Conservation (phyloP, 1,284 basidiomycete genomes). For the Leucoagaricus sp. region DNA sequence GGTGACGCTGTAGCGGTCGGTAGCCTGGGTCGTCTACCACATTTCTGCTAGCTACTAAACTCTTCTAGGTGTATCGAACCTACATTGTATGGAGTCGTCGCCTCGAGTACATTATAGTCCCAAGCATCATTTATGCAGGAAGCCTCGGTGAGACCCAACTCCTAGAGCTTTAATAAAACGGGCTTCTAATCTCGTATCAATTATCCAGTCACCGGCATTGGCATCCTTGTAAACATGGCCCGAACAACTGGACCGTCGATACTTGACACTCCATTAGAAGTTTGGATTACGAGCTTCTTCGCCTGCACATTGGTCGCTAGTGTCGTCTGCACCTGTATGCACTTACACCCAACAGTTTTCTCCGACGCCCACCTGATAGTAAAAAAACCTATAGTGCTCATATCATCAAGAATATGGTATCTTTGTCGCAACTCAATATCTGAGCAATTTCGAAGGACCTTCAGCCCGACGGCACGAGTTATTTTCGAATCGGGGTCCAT, state of each 20-base stretch:
- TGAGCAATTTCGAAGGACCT: constrained; percentile 19
- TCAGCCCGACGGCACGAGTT: constrained; percentile 32
- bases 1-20: constrained; percentile 32
- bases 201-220: constrained; percentile 22
- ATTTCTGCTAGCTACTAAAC: not conserved
- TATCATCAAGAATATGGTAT: constrained; percentile 35
- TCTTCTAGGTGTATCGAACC: constrained; percentile 18
- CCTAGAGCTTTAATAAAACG: not conserved
- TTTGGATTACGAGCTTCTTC: constrained; percentile 37
- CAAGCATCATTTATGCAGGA: constrained; percentile 22
- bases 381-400: constrained; percentile 24
- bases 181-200: not conserved
- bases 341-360: too few relatives aligned
- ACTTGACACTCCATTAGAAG: constrained; percentile 25
- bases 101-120: constrained; percentile 19
- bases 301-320: constrained; percentile 36
- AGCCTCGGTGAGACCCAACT: constrained; percentile 22
- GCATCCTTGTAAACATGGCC: constrained; percentile 21
- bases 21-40: not conserved
- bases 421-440: constrained; percentile 24
- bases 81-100: constrained; percentile 27
- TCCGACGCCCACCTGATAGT: not conserved
- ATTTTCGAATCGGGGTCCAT: constrained; percentile 40
- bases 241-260: constrained; percentile 20
- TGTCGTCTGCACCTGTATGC: constrained; percentile 31